Conservation (phyloP, 2,329 filamentous ascomycete species). For the Camptophora hylomeconis region DNA sequence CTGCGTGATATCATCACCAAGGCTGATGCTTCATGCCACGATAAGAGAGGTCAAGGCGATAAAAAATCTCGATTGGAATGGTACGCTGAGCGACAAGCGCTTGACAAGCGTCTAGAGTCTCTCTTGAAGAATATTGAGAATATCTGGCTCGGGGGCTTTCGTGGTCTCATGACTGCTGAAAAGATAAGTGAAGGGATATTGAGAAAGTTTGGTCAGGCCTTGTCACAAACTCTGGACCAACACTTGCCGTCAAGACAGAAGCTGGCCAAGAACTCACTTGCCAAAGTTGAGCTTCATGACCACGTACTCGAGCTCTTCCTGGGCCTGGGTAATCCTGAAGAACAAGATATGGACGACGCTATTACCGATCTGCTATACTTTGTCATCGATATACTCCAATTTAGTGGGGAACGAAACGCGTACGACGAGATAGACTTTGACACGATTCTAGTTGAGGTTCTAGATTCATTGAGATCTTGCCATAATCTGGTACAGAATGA, state of each 20-base stretch:
- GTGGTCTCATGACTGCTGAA: conserved; percentile 77
- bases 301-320: conserved; percentile 78
- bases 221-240: conserved; percentile 67
- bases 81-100: conserved; percentile 74
- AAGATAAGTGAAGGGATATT: conserved; percentile 50
- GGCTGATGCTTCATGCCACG: conserved; percentile 75
- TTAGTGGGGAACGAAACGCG: conserved; percentile 89
- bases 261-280: conserved; percentile 40
- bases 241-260: conserved; percentile 69
- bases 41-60: conserved; percentile 40
- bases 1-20: conserved; percentile 68
- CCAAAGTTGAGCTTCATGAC: conserved; percentile 43
- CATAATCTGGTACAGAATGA: conserved; percentile 36
- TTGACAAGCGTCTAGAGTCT: conserved; percentile 65
- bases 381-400: conserved; percentile 89
- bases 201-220: conserved; percentile 61
- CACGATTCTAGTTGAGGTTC: conserved; percentile 71
- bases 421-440: conserved; percentile 98
- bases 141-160: conserved; percentile 91
- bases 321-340: conserved; percentile 60
- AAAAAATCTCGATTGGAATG: conserved; percentile 67
- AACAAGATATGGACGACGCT: conserved; percentile 71
- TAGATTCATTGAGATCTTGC: conserved; percentile 72
- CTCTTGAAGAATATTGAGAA: conserved; percentile 78
- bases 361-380: conserved; percentile 93